phyloP scores from a whole-genome alignment of 257 asterid species.

The Jaltomata sinuosa region DNA sequence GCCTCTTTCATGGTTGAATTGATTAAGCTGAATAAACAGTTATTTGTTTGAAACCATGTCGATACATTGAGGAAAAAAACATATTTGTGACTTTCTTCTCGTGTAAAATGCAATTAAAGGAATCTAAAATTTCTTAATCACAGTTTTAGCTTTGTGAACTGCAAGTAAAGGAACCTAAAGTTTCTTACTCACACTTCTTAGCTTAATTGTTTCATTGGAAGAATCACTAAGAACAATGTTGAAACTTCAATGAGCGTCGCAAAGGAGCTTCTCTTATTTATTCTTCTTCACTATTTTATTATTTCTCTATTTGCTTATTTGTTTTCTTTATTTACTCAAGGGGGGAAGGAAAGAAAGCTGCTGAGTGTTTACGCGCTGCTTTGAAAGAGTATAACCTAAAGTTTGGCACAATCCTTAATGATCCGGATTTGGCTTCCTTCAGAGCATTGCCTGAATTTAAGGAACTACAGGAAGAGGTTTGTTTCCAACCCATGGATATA shows the following conservation, averaged over 20 bases:
- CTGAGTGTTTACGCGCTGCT: slow-evolving; percentile 88
- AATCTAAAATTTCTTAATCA: background rate
- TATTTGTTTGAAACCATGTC: background rate
- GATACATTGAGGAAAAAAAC: background rate
- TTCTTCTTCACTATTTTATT: background rate
- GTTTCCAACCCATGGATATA: background rate
- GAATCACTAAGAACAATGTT: background rate
- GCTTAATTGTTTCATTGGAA: background rate
- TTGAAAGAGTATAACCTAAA: slow-evolving; percentile 74
- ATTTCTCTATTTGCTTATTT: slow-evolving; percentile 7
- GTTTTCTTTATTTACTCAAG: slow-evolving; percentile 40
- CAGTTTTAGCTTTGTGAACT: background rate
- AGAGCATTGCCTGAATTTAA: slow-evolving; percentile 89
- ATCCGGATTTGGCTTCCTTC: slow-evolving; percentile 96
- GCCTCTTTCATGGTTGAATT: background rate
- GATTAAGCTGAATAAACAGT: background rate
- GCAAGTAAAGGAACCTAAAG: background rate
- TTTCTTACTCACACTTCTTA: background rate
- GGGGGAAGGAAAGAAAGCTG: slow-evolving; percentile 88
- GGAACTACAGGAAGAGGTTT: slow-evolving; percentile 94
- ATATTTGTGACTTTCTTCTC: background rate
- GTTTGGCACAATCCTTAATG: slow-evolving; percentile 86
- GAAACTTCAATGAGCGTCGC: background rate
- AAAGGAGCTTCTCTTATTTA: background rate
- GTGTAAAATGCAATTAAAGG: background rate